Base-by-base conservation (phyloP, 352 stramenopile genomes). In the Pythium plurisporium region DNA sequence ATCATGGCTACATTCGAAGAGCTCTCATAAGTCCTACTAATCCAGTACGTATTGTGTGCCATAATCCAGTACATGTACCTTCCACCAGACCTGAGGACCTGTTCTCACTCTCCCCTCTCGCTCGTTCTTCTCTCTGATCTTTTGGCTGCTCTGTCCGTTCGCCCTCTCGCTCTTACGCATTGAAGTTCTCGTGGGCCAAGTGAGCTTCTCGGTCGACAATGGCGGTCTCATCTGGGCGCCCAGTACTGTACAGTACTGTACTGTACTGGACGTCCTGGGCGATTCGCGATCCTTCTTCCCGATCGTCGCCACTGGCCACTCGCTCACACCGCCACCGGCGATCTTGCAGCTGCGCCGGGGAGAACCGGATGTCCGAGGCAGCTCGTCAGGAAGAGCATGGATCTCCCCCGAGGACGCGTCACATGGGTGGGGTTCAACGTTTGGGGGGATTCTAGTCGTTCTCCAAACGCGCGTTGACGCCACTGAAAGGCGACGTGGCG, bases 1-100 rank as follows among this genome's bases (percentile, higher is more conserved):
- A 55, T 44, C 38, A 49, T 49, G 38, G 51, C 51, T 50, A 51
- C 51, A 59, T 14, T 44, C 33, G 11, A 27, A 9, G 2, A 14
- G 8, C 23, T 20, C 22, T 27, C 22, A 10, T 3, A 9, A 34
- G 9, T 8, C 23, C 8, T n/a, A 14, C 12, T 2, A 20, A 43
- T 54, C 46, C 30, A 26, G 46, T n/a, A n/a, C n/a, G n/a, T n/a
- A n/a, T n/a, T n/a, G n/a, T n/a, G n/a, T n/a, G n/a, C n/a, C n/a
- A n/a, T n/a, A n/a, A n/a, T n/a, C n/a, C n/a, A n/a, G n/a, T n/a
- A n/a, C n/a, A n/a, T n/a, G n/a, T n/a, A n/a, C n/a, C n/a, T n/a
- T n/a, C n/a, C n/a, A n/a, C n/a, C n/a, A n/a, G n/a, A n/a, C n/a
- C n/a, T n/a, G n/a, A n/a, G n/a, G n/a, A n/a, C n/a, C n/a, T n/a